These are phyloP conservation scores for Aspergillus ochraceus DNA, from an alignment of 2,329 filamentous ascomycete species.

Conservation along the genomic window DNA sequence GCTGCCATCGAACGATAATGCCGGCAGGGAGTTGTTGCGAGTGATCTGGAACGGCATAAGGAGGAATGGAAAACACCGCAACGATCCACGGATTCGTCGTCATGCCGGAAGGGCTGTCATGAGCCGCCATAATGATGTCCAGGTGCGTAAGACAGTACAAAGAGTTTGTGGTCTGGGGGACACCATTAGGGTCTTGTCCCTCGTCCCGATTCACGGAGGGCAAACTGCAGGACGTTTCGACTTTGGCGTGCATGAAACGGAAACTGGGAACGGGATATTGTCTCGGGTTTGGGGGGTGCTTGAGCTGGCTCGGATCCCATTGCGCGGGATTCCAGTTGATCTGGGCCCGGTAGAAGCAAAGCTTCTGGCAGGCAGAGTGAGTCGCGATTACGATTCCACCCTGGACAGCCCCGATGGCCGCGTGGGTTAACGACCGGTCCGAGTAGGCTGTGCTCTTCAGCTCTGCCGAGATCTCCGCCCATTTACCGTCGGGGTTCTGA, in stretches of 20 bases:
- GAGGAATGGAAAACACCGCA: constrained; percentile 67
- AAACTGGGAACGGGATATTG: constrained; percentile 39
- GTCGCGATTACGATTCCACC: constrained; percentile 49
- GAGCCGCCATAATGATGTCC: constrained; percentile 67
- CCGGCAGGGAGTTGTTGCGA: constrained; percentile 67
- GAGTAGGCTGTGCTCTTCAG: constrained; percentile 71
- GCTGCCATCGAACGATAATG: constrained; percentile 79
- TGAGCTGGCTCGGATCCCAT: constrained; percentile 47
- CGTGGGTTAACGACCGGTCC: constrained; percentile 77
- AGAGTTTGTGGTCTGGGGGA: constrained; percentile 28
- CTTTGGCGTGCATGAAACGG: constrained; percentile 38
- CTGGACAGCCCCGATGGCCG: constrained; percentile 72
- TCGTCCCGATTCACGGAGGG: constrained; percentile 25
- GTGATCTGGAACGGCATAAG: constrained; percentile 50
- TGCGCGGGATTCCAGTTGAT: constrained; percentile 71
- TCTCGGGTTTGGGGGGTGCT: constrained; percentile 26
- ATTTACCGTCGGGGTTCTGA: constrained; percentile 69
- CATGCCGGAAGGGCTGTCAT: constrained; percentile 58
- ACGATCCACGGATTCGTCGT: constrained; percentile 64
- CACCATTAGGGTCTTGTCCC: constrained; percentile 25
- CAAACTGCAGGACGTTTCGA: constrained; percentile 35
- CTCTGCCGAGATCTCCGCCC: constrained; percentile 71
- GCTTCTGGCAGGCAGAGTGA: constrained; percentile 61
- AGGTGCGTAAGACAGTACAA: constrained; percentile 69
- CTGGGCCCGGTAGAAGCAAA: constrained; percentile 71